Percentiles rank a stretch among this genome's conserved stretches.
These are phyloP conservation scores for Nicotiana otophora DNA, from an alignment of 257 asterid genomes.

Conservation along the genomic window DNA sequence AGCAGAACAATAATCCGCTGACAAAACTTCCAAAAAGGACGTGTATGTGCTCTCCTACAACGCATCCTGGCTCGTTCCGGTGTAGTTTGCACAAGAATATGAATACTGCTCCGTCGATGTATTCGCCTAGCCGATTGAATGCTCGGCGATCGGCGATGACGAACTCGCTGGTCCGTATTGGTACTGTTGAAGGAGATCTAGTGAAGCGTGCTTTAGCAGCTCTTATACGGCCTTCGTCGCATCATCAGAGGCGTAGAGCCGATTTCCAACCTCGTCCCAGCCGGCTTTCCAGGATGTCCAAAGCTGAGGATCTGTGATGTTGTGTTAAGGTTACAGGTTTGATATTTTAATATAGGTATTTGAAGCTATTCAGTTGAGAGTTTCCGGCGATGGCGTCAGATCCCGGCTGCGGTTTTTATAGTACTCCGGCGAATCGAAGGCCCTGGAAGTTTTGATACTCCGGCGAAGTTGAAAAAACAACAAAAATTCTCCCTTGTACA, in stretches of 20 bases:
- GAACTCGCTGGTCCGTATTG: constrained; percentile 74
- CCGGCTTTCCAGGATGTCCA: constrained; percentile 63
- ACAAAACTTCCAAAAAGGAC: constrained; percentile 45
- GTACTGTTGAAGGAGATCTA: constrained; percentile 78
- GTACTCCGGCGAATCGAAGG: constrained; percentile 20
- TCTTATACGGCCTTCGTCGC: constrained; percentile 75
- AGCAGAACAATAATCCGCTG: constrained; percentile 19
- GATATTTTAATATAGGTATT: background rate
- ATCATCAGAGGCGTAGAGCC: constrained; percentile 61
- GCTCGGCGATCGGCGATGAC: constrained; percentile 90
- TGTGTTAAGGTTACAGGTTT: constrained; percentile 31
- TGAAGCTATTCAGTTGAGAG: background rate
- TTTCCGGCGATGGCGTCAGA: constrained; percentile 16
- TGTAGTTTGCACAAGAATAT: constrained; percentile 69
- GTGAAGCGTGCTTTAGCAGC: constrained; percentile 73
- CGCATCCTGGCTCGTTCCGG: constrained; percentile 84
- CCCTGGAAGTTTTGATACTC: constrained; percentile 17
- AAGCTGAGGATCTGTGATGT: constrained; percentile 28
- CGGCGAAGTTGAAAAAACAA: background rate
- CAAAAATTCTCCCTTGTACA: constrained; percentile 18
- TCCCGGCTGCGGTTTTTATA: constrained; percentile 23
- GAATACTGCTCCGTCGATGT: constrained; percentile 30
- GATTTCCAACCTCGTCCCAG: constrained; percentile 54
- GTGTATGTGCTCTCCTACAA: constrained; percentile 85
- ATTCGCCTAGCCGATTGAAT: constrained; percentile 58